phyloP scores from a whole-genome alignment of 129 eudicot genomes.

The Artemisia argyi region DNA sequence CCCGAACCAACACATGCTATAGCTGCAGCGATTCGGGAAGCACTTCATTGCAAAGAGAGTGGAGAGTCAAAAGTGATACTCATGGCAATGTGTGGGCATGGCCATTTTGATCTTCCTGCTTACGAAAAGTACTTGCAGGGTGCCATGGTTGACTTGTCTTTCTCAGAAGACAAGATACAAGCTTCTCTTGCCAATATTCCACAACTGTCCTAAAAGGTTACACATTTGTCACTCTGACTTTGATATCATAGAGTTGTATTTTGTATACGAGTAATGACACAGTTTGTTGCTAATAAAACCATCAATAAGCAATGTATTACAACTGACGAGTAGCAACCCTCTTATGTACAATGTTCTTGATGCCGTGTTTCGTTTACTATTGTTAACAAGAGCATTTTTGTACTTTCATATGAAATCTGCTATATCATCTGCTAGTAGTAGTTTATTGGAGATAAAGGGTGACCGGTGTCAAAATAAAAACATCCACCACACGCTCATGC shows the following conservation, averaged over 20 bases:
- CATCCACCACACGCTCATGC: too few relatives aligned
- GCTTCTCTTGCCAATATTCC: slow-evolving; percentile 76
- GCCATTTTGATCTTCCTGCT: slow-evolving; percentile 84
- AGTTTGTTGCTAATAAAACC: neutral
- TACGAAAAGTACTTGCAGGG: slow-evolving; percentile 89
- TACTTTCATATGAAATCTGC: neutral
- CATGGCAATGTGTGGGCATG: slow-evolving; percentile 98
- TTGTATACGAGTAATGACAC: neutral
- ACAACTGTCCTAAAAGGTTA: slow-evolving; percentile 23
- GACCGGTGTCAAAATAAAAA: neutral
- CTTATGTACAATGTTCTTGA: neutral
- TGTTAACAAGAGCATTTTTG: neutral
- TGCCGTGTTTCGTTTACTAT: neutral
- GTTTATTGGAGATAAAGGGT: neutral
- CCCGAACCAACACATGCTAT: slow-evolving; percentile 98
- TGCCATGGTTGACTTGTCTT: slow-evolving; percentile 69
- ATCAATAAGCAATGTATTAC: neutral
- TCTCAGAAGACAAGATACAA: slow-evolving; percentile 61
- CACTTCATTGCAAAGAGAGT: slow-evolving; percentile 85
- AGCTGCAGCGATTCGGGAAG: slow-evolving; percentile 95
- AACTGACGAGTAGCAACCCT: neutral
- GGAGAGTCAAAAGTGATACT: slow-evolving; percentile 89
- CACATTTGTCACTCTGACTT: slow-evolving; percentile 17
- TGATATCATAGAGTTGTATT: neutral
- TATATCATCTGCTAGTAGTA: neutral